Base-by-base conservation (phyloP, 768 basidiomycete genomes). In the Xerocomus spinulosus region DNA sequence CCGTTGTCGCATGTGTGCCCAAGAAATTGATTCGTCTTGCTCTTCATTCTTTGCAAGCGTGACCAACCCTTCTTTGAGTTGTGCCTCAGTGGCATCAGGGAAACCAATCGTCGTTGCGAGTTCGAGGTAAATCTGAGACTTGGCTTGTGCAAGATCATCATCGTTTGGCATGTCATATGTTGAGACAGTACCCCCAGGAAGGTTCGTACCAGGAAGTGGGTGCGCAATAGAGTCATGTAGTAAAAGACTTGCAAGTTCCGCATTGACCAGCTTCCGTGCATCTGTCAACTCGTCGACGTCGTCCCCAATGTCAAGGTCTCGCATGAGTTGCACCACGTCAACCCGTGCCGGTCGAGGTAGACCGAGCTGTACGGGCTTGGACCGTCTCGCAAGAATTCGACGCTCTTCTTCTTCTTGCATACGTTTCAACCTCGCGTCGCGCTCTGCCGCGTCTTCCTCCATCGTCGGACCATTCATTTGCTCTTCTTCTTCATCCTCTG, bases 371-470 rank as follows among this genome's bases (percentile, higher is more conserved):
- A 99, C 87, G 39, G 78, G 81, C 51, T 83, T 78, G 38, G 90
- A 89, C 50, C 93, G 75, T 44, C 93, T 73, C 1, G 89, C 92
- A n/a, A 96, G 71, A 10, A 80, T 82, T 55, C 80, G 85, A 38
- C 78, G 71, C 62, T 91, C 85, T 66, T 91, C 90, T 52, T 86
- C 85, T 60, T 90, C 90, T 46, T 73, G 73, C 38, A 75, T 66
- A 25, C 80, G 76, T 60, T 75, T 79, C 37, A 87, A 58, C 47
- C 79, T 76, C 2, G 85, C 87, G 65, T 98, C 95, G 13, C 94
- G 76, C 63, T 95, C 93, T 3, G 93, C 87, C 0, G 93, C 93
- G 67, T 99, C 96, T 66, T 97, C 92, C 50, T 83, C 87, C 0
- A 17, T 55, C 61, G 49, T 52, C 55, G 44, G 54, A 8, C 44